Evolutionary conservation across 768 basidiomycete species (phyloP).

Genomic region (Panaeolus cyanescens): DNA sequence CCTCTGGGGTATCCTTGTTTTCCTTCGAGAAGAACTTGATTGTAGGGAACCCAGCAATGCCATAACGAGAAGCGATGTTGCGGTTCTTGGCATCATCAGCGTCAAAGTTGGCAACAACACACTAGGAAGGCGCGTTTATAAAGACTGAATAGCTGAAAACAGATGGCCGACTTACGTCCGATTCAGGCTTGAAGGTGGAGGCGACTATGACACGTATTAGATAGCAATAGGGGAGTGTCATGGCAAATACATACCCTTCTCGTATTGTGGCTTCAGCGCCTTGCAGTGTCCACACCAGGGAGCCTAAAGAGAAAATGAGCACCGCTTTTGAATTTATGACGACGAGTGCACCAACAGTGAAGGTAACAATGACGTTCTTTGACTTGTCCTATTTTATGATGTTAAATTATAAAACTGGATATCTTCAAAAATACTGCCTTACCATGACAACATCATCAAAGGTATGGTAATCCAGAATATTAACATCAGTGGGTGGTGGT

Average conservation of each 20-base stretch:
- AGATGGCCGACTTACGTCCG: conserved; percentile 51
- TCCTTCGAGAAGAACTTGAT: conserved; percentile 92
- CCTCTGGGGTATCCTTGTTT: conserved; percentile 54
- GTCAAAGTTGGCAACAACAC: conserved; percentile 88
- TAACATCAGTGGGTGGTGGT: conserved; percentile 73
- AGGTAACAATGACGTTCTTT: conserved; percentile 86
- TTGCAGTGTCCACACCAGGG: conserved; percentile 98
- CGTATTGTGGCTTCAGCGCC: conserved; percentile 82
- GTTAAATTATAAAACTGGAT: background rate
- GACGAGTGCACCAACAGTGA: conserved; percentile 53
- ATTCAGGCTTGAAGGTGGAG: conserved; percentile 73
- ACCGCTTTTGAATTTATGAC: background rate
- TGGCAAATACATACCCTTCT: conserved; percentile 54
- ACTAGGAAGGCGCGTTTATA: conserved; percentile 45
- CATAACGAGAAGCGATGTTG: conserved; percentile 69
- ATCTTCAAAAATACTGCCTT: conserved; percentile 14
- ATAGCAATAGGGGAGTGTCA: background rate
- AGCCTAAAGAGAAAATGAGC: conserved; percentile 37
- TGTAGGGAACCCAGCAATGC: conserved; percentile 83
- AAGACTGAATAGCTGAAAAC: background rate
- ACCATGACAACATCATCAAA: conserved; percentile 80
- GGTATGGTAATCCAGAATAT: conserved; percentile 66
- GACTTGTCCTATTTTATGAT: conserved; percentile 48
- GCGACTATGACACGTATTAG: conserved; percentile 56
- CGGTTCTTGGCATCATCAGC: conserved; percentile 84